These are phyloP conservation scores for Arthrocladium fulminans DNA, from an alignment of 2,329 filamentous ascomycete genomes.

Conservation along the genomic window DNA sequence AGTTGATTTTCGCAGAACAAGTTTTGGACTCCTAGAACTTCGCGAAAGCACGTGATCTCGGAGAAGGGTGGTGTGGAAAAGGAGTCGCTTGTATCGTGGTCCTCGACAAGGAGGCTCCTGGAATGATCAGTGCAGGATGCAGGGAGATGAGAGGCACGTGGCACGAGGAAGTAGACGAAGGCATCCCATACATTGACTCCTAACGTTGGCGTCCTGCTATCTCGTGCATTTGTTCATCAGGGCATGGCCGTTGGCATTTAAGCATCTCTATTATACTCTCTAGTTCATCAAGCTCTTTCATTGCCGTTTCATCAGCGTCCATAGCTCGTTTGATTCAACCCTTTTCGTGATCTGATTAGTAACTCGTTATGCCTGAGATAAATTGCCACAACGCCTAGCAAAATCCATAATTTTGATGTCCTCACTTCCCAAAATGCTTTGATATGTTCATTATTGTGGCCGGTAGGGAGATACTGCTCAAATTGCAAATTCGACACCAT, in stretches of 20 bases:
- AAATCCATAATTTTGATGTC: neutral
- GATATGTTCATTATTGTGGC: neutral
- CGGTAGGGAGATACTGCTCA: no score
- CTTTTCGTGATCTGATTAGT: neutral
- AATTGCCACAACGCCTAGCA: neutral
- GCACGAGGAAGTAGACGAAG: no score
- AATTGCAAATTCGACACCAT: no score
- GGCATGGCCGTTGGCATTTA: neutral
- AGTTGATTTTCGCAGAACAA: neutral
- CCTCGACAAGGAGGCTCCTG: no score
- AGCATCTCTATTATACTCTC: neutral
- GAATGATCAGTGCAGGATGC: no score
- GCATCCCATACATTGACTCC: neutral
- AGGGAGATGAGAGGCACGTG: no score
- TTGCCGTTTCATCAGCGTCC: neutral
- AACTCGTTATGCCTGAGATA: neutral
- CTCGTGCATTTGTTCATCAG: no score
- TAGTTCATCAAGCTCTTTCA: constrained; percentile 1
- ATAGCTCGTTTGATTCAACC: neutral
- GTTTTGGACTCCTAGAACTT: constrained; percentile 1
- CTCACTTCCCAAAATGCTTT: neutral
- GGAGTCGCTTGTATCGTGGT: no score
- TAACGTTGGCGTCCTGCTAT: no score
- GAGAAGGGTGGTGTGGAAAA: no score
- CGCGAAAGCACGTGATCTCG: constrained; percentile 5